Evolutionary conservation across 805 yeast species (phyloP).

Genomic region (Danielozyma ontarioensis): DNA sequence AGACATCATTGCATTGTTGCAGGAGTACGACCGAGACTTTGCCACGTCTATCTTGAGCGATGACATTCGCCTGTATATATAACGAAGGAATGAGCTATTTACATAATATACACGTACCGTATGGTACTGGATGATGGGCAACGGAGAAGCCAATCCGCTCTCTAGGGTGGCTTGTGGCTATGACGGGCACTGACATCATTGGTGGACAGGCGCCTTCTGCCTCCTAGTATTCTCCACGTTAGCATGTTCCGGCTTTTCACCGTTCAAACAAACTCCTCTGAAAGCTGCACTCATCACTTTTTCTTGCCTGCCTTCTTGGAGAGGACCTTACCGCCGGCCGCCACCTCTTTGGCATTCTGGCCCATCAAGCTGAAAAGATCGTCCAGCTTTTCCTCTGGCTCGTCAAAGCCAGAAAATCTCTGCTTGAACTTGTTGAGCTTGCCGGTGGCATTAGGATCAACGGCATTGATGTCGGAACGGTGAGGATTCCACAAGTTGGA

Average conservation of each 20-base stretch:
- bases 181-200: too few relatives aligned
- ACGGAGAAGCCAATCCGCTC: too few relatives aligned
- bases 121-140: too few relatives aligned
- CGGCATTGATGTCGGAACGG: constrained; percentile 66
- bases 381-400: constrained; percentile 21
- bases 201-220: too few relatives aligned
- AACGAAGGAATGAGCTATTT: too few relatives aligned
- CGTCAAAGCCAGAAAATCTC: constrained; percentile 50
- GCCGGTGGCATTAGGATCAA: constrained; percentile 82
- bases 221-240: too few relatives aligned
- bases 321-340: constrained; percentile 49
- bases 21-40: too few relatives aligned
- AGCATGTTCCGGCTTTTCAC: too few relatives aligned
- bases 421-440: constrained; percentile 70
- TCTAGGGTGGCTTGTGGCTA: too few relatives aligned
- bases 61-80: too few relatives aligned
- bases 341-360: constrained; percentile 49
- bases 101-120: not conserved
- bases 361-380: constrained; percentile 60
- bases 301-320: constrained; percentile 42
- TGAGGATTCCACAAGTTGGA: constrained; percentile 86
- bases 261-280: too few relatives aligned
- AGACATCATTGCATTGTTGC: constrained; percentile 6
- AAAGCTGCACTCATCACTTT: constrained; percentile 13
- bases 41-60: too few relatives aligned